Evolutionary conservation across 208 protist genomes (phyloP).

Genomic region (Crithidia brevicula): DNA sequence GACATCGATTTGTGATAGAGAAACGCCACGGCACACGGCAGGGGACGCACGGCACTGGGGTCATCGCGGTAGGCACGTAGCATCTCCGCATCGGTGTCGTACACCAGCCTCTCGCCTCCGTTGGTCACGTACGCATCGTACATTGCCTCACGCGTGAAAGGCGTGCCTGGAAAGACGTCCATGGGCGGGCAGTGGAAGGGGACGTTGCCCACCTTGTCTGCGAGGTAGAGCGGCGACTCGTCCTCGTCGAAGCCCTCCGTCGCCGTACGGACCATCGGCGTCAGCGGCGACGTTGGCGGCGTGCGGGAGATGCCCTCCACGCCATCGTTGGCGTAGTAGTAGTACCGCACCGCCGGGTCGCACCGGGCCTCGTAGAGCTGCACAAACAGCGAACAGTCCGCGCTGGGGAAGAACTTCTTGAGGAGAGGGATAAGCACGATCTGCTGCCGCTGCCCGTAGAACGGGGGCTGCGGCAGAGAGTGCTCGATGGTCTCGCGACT

Average conservation of each 20-base stretch:
- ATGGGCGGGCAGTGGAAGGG: conserved; percentile 31
- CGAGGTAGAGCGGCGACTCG: conserved; percentile 10
- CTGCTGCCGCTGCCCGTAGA: conserved; percentile 47
- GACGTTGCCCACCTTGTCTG: conserved; percentile 12
- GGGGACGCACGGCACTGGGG: conserved; percentile 31
- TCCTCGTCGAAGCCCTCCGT: conserved; percentile 7
- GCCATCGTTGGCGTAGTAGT: conserved; percentile 40
- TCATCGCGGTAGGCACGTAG: conserved; percentile 26
- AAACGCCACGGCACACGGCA: conserved; percentile 73
- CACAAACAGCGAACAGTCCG: conserved; percentile 53
- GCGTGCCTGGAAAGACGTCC: conserved; percentile 36
- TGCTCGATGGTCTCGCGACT: conserved; percentile 45
- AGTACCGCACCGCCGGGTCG: conserved; percentile 73
- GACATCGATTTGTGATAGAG: conserved; percentile 30
- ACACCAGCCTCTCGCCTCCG: conserved; percentile 31
- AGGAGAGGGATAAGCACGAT: conserved; percentile 63
- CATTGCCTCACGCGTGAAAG: conserved; percentile 36
- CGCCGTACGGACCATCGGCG: conserved; percentile 4
- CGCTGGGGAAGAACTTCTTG: conserved; percentile 56
- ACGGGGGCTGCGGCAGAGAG: conserved; percentile 37
- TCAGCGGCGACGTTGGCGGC: conserved; percentile 3
- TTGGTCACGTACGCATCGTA: conserved; percentile 45
- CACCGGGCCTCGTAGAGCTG: conserved; percentile 62
- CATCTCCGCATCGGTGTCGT: conserved; percentile 48
- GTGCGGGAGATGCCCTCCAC: background rate